phyloP scores from a whole-genome alignment of 2,329 filamentous ascomycete genomes.

The Stemphylium lycopersici region DNA sequence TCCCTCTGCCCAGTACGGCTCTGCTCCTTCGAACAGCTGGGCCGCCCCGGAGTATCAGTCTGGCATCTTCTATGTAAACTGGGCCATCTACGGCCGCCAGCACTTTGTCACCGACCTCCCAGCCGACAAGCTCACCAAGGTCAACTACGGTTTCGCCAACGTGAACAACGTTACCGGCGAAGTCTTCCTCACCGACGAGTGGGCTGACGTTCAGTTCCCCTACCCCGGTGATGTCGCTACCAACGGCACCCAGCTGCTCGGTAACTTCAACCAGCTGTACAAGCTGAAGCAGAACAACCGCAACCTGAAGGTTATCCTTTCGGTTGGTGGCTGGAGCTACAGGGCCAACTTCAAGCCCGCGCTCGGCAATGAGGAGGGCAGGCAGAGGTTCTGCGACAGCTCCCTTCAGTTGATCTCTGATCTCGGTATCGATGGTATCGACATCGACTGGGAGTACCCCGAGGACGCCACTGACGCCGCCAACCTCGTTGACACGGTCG shows the following conservation, averaged over 20 bases:
- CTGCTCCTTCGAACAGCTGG: conserved; percentile 36
- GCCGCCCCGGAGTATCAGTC: conserved; percentile 60
- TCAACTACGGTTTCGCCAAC: conserved; percentile 91
- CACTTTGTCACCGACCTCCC: conserved; percentile 84
- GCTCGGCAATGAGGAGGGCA: conserved; percentile 65
- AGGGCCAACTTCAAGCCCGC: conserved; percentile 77
- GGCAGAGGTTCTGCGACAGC: conserved; percentile 69
- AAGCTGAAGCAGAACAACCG: conserved; percentile 77
- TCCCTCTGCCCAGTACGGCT: not conserved
- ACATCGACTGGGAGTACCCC: conserved; percentile 57
- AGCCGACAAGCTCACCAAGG: conserved; percentile 79
- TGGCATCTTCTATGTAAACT: conserved; percentile 75
- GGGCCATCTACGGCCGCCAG: conserved; percentile 82
- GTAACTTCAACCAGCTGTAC: conserved; percentile 78
- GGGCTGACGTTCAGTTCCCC: conserved; percentile 61
- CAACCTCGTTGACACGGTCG: conserved; percentile 48
- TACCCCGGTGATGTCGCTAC: conserved; percentile 70
- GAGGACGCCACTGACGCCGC: conserved; percentile 43
- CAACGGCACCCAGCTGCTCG: conserved; percentile 74
- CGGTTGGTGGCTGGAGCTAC: conserved; percentile 81
- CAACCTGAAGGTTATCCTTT: conserved; percentile 77
- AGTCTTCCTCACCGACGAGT: conserved; percentile 49
- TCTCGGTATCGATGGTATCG: conserved; percentile 68
- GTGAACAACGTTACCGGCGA: conserved; percentile 78
- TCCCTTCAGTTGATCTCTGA: conserved; percentile 79